phyloP scores from a whole-genome alignment of 108 stramenopile species.

The Conticribra guillardii region DNA sequence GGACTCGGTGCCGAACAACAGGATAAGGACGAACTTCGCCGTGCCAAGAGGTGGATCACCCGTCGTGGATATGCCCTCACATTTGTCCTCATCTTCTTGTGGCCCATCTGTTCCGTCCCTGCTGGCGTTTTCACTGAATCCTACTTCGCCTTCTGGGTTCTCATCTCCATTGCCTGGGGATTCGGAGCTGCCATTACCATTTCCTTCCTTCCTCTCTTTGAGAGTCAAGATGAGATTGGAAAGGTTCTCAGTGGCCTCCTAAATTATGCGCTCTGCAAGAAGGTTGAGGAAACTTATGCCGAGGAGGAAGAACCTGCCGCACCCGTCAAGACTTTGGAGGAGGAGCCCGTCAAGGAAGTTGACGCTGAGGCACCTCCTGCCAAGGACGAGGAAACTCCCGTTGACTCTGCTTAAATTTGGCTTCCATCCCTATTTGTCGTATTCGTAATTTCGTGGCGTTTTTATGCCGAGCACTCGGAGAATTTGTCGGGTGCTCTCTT shows the following conservation, averaged over 20 bases:
- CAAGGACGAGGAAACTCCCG: slow-evolving; percentile 1
- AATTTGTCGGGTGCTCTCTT: too few relatives aligned
- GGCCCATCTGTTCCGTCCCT: slow-evolving; percentile 90
- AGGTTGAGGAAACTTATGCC: slow-evolving; percentile 25
- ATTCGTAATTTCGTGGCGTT: too few relatives aligned
- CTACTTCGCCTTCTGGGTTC: slow-evolving; percentile 94
- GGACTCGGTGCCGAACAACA: slow-evolving; percentile 71
- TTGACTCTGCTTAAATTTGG: too few relatives aligned
- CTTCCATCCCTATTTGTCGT: too few relatives aligned
- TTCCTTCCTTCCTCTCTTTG: slow-evolving; percentile 76
- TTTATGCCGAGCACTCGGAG: too few relatives aligned
- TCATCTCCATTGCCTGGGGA: slow-evolving; percentile 88
- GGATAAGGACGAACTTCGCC: slow-evolving; percentile 59
- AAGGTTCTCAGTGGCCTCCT: slow-evolving; percentile 57
- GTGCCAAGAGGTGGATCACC: slow-evolving; percentile 80
- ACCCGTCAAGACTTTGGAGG: slow-evolving; percentile 28
- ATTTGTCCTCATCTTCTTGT: slow-evolving; percentile 82
- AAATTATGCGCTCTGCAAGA: slow-evolving; percentile 25
- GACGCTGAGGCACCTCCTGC: slow-evolving; percentile 22
- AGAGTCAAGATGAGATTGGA: slow-evolving; percentile 72
- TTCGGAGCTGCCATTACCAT: slow-evolving; percentile 81
- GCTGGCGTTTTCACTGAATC: slow-evolving; percentile 79
- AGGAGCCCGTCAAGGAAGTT: slow-evolving; percentile 21
- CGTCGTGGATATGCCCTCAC: slow-evolving; percentile 83
- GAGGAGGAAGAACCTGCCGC: slow-evolving; percentile 15